These are phyloP conservation scores for Mycosphaerella arachidis DNA, from an alignment of 2,329 filamentous ascomycete genomes.

Conservation along the genomic window DNA sequence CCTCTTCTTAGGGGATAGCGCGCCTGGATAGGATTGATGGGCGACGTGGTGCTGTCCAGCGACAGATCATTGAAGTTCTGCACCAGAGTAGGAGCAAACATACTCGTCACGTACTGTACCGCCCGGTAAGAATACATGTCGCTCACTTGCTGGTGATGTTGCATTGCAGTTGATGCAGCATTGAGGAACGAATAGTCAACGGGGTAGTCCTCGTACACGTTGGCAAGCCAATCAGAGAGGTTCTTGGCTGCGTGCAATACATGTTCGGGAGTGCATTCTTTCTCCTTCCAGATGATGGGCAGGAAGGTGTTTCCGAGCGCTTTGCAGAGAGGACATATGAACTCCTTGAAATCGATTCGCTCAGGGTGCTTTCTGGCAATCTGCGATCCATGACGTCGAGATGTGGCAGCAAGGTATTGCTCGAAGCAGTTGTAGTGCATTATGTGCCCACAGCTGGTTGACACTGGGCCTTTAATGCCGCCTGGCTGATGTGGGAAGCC, in stretches of 20 bases:
- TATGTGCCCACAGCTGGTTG: slow-evolving; percentile 91
- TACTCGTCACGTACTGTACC: slow-evolving; percentile 26
- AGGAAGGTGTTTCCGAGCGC: slow-evolving; percentile 92
- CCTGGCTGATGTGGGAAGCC: slow-evolving; percentile 68
- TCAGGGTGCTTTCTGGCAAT: slow-evolving; percentile 94
- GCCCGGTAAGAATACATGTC: slow-evolving; percentile 23
- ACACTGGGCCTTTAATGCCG: slow-evolving; percentile 67
- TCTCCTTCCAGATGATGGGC: slow-evolving; percentile 91
- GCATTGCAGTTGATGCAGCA: slow-evolving; percentile 18
- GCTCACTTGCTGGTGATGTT: slow-evolving; percentile 30
- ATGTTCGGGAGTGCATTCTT: slow-evolving; percentile 74
- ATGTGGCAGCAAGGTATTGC: slow-evolving; percentile 78
- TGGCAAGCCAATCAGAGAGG: slow-evolving; percentile 65
- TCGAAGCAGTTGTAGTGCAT: slow-evolving; percentile 98
- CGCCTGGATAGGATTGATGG: slow-evolving; percentile 13
- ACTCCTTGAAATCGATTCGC: slow-evolving; percentile 71
- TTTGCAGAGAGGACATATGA: slow-evolving; percentile 95
- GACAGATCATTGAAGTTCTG: slow-evolving; percentile 29
- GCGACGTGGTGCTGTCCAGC: slow-evolving; percentile 14
- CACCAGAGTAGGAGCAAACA: slow-evolving; percentile 29
- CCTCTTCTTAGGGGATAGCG: slow-evolving; percentile 15
- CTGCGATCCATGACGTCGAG: slow-evolving; percentile 80
- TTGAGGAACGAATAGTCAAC: slow-evolving; percentile 46
- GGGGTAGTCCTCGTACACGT: slow-evolving; percentile 49
- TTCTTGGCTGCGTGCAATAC: slow-evolving; percentile 47